Percentiles rank a stretch among this genome's conserved stretches.
These are phyloP conservation scores for Lablab purpureus DNA, from an alignment of 306 rosid genomes.

Conservation along the genomic window DNA sequence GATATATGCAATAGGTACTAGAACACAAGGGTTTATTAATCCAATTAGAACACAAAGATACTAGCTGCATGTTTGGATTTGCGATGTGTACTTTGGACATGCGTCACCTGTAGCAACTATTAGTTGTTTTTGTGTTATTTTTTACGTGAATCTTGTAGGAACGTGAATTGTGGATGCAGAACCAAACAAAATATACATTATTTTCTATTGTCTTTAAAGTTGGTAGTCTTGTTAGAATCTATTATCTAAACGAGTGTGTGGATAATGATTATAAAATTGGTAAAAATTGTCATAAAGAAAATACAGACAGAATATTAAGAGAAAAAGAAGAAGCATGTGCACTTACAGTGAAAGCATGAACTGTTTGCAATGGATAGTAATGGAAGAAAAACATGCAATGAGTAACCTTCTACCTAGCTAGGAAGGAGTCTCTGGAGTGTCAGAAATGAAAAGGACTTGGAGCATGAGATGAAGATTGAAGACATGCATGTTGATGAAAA, in stretches of 20 bases:
- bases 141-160: background rate
- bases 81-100: background rate
- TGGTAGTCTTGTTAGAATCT: background rate
- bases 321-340: background rate
- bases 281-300: background rate
- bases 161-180: background rate
- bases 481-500: background rate
- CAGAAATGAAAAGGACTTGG: conserved; percentile 23
- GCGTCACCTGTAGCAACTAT: background rate
- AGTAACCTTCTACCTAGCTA: background rate
- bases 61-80: too few relatives aligned
- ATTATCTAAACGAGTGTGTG: background rate
- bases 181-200: background rate
- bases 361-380: background rate
- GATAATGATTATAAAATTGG: conserved; percentile 10
- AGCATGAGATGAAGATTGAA: conserved; percentile 12
- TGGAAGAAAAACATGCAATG: conserved; percentile 30
- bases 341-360: conserved; percentile 2
- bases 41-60: background rate
- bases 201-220: background rate
- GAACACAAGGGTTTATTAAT: background rate
- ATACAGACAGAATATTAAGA: background rate
- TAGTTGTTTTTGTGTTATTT: background rate
- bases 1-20: background rate
- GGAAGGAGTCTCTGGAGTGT: conserved; percentile 25